Percentiles rank a stretch among this genome's conserved stretches.
Evolutionary conservation across 192 early-diverging fungal genomes (phyloP).

Genomic region (Coemansia sp.): DNA sequence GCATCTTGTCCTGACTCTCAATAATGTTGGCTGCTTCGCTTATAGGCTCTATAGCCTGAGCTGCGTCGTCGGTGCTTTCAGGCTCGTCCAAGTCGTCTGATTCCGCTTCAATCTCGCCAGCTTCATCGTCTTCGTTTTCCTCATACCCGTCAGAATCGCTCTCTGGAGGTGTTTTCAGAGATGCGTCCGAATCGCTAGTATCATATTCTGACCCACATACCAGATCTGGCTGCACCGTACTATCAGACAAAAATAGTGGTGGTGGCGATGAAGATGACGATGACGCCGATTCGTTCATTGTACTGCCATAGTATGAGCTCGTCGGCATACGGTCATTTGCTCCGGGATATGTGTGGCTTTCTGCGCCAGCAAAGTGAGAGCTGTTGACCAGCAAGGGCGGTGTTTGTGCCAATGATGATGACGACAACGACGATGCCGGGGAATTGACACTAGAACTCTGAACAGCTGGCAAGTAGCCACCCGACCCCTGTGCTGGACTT

Average conservation of each 20-base stretch:
- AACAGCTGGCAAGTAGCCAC: background rate
- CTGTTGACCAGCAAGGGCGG: background rate
- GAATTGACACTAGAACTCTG: background rate
- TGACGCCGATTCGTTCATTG: background rate
- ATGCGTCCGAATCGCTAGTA: slow-evolving; percentile 39
- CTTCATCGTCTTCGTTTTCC: slow-evolving; percentile 5
- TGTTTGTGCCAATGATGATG: slow-evolving; percentile 1
- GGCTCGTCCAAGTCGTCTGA: background rate
- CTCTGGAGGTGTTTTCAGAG: slow-evolving; percentile 40
- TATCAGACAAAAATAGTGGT: slow-evolving; percentile 13
- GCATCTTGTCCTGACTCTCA: background rate
- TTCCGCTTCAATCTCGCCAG: background rate
- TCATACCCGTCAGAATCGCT: slow-evolving; percentile 8
- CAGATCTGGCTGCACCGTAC: slow-evolving; percentile 3
- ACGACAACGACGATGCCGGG: background rate
- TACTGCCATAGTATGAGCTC: background rate
- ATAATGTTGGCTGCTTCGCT: background rate
- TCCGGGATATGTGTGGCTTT: background rate
- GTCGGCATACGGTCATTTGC: background rate
- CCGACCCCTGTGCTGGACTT: background rate
- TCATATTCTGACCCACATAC: slow-evolving; percentile 20
- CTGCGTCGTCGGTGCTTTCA: background rate
- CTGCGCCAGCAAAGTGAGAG: background rate
- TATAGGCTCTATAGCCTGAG: background rate
- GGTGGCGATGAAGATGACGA: slow-evolving; percentile 7